phyloP scores from a whole-genome alignment of 768 basidiomycete genomes.

The Mycena sanguinolenta region DNA sequence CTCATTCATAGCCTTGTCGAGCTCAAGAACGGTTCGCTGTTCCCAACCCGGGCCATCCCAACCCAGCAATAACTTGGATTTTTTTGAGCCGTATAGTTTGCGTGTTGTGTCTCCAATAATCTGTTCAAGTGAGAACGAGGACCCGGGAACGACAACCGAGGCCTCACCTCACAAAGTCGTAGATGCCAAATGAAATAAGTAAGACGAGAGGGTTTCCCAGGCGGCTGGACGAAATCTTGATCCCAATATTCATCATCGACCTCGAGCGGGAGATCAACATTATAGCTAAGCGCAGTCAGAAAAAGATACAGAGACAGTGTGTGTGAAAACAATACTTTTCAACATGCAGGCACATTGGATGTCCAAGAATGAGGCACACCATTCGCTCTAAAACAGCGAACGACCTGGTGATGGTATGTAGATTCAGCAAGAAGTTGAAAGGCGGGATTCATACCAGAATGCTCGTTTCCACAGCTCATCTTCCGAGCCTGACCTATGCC shows the following conservation, averaged over 20 bases:
- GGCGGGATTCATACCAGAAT: slow-evolving; percentile 48
- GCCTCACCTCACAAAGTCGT: slow-evolving; percentile 55
- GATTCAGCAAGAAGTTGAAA: not conserved
- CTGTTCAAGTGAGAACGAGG: not conserved
- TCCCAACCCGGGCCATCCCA: slow-evolving; percentile 55
- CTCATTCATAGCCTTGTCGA: slow-evolving; percentile 64
- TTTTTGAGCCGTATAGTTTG: slow-evolving; percentile 47
- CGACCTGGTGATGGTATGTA: slow-evolving; percentile 40
- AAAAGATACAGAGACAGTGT: not conserved
- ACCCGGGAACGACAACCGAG: not conserved
- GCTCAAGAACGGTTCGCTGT: slow-evolving; percentile 58
- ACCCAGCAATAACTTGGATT: slow-evolving; percentile 50
- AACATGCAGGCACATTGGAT: slow-evolving; percentile 65
- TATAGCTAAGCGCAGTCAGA: slow-evolving; percentile 53
- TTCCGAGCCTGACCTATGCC: slow-evolving; percentile 45
- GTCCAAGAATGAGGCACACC: slow-evolving; percentile 56
- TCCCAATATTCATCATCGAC: slow-evolving; percentile 70
- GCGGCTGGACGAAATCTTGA: slow-evolving; percentile 62
- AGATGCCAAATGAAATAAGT: slow-evolving; percentile 54
- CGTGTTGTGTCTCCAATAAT: slow-evolving; percentile 29
- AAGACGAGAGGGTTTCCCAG: slow-evolving; percentile 51
- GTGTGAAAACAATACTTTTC: slow-evolving; percentile 55
- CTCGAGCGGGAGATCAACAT: slow-evolving; percentile 66
- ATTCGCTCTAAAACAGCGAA: slow-evolving; percentile 48
- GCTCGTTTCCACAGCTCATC: slow-evolving; percentile 65